A percentile compares a stretch with the other conserved stretches of the same genome.
phyloP scores from a whole-genome alignment of 2,329 filamentous ascomycete species.

The Colletotrichum plurivorum region DNA sequence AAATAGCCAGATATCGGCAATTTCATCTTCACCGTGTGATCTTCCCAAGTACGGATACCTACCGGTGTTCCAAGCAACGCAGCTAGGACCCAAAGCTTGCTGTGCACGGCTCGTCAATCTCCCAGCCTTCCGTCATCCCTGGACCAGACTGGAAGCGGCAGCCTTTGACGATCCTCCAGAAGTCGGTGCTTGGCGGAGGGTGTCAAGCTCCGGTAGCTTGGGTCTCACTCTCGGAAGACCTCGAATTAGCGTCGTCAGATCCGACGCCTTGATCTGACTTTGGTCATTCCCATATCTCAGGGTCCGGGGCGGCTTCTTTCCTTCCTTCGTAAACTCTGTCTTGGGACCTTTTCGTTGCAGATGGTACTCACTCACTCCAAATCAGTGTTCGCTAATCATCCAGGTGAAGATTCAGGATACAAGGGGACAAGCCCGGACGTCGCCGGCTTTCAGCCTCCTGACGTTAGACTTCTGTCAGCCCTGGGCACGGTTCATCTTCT shows the following conservation, averaged over 20 bases:
- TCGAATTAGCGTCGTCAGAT: constrained; percentile 1
- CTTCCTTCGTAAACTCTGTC: neutral
- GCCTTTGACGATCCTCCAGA: constrained; percentile 18
- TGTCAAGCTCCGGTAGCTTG: constrained; percentile 17
- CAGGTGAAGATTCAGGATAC: neutral
- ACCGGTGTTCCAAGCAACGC: neutral
- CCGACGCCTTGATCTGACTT: constrained; percentile 7
- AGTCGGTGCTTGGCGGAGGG: neutral
- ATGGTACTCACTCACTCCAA: too few species aligned
- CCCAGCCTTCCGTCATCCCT: neutral
- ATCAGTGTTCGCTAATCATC: too few species aligned
- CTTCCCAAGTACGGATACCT: neutral
- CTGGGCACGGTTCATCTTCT: constrained; percentile 9
- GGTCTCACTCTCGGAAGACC: constrained; percentile 1
- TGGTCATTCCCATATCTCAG: neutral
- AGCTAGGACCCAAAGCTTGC: neutral
- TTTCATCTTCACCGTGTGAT: neutral
- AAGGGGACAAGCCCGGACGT: neutral
- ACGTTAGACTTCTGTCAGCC: constrained; percentile 13
- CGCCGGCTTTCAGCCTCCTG: neutral
- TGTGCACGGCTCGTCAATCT: neutral
- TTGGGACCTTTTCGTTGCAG: too few species aligned
- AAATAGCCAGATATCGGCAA: neutral
- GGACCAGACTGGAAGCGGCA: neutral
- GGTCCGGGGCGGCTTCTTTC: neutral